phyloP scores from a whole-genome alignment of 495 filamentous ascomycete genomes.

The Daldinia caldariorum region DNA sequence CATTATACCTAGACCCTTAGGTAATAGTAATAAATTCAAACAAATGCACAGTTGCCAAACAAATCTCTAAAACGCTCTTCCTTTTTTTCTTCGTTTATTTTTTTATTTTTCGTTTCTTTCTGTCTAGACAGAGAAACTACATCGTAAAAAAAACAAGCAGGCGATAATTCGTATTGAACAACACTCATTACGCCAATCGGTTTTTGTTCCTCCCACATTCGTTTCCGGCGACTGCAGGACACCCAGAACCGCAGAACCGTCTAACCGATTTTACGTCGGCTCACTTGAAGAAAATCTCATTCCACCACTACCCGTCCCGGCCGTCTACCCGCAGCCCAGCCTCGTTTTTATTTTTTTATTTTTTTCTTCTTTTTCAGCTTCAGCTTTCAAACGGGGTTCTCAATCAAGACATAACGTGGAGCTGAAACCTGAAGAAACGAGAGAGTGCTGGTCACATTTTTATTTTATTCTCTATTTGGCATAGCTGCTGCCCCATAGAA shows the following conservation, averaged over 20 bases:
- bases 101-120: slow-evolving; percentile 19
- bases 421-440: neutral
- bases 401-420: neutral
- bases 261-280: slow-evolving; percentile 1
- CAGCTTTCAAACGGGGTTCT: neutral
- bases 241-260: slow-evolving; percentile 3
- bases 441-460: slow-evolving; percentile 26
- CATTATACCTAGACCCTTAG: slow-evolving; percentile 30
- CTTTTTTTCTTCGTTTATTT: slow-evolving; percentile 15
- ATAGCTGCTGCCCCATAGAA: neutral
- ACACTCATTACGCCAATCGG: slow-evolving; percentile 24
- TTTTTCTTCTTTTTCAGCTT: neutral
- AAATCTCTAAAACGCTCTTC: slow-evolving; percentile 14
- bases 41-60: slow-evolving; percentile 37
- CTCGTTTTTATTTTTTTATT: neutral
- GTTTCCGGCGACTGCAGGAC: slow-evolving; percentile 15
- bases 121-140: neutral
- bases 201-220: slow-evolving; percentile 26
- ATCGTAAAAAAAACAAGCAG: slow-evolving; percentile 18
- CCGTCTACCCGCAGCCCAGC: neutral
- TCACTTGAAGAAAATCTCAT: neutral
- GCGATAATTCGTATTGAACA: neutral
- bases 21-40: slow-evolving; percentile 28
- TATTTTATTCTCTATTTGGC: slow-evolving; percentile 5
- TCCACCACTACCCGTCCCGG: neutral